These are phyloP conservation scores for Persicaria tinctoria DNA, from an alignment of 148 eudicot genomes.

Conservation along the genomic window DNA sequence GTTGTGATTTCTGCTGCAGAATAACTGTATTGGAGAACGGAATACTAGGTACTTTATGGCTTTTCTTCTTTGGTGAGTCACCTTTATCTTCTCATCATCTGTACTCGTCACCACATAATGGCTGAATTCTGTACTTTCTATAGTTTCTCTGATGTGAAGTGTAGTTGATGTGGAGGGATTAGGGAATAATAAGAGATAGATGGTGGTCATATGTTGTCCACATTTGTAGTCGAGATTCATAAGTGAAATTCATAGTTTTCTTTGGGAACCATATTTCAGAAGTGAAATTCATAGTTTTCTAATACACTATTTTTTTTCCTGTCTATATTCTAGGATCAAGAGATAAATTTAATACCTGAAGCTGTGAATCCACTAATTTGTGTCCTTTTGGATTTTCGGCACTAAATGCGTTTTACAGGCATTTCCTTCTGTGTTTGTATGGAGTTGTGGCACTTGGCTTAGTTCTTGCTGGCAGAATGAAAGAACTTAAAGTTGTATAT, in stretches of 20 bases:
- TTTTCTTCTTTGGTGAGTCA: constrained; percentile 84
- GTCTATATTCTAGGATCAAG: background rate
- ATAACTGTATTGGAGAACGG: constrained; percentile 97
- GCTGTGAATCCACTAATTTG: background rate
- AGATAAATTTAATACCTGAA: background rate
- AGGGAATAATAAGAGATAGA: background rate
- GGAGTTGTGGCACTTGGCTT: constrained; percentile 69
- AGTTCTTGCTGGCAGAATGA: constrained; percentile 83
- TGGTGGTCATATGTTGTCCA: background rate
- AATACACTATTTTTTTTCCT: no score
- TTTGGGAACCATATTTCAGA: background rate
- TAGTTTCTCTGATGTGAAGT: background rate
- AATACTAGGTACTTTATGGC: constrained; percentile 85
- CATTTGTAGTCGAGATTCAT: background rate
- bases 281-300: background rate
- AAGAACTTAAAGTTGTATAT: constrained; percentile 59
- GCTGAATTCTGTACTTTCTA: background rate
- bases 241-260: background rate
- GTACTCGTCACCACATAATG: no score
- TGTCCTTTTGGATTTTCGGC: background rate
- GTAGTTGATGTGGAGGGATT: background rate
- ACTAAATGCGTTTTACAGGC: constrained; percentile 52
- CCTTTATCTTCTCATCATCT: background rate
- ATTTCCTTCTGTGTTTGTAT: constrained; percentile 82
- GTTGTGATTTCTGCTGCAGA: constrained; percentile 45